Base-by-base conservation (phyloP, 2,329 filamentous ascomycete species). In the Penicillium nordicum region DNA sequence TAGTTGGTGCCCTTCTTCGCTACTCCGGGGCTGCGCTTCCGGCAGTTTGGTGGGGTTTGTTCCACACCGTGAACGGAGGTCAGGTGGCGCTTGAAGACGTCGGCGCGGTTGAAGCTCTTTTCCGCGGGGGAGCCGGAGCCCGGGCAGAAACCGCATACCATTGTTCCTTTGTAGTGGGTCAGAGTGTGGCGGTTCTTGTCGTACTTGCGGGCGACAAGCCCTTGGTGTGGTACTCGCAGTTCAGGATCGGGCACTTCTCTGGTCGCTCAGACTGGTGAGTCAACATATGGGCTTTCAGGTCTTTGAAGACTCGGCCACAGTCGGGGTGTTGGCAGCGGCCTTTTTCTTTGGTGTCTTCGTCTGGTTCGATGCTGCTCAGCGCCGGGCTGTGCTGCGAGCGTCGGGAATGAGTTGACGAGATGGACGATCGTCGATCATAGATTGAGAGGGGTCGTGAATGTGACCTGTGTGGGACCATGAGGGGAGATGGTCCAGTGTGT, bases 161-260 rank as follows among this genome's bases (percentile, higher is more conserved):
- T 96, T 47, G 90, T 96, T 40, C 92, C 92, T 78, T 96, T 96
- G 83, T 96, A 97, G 74, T 97, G 92, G 5, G 92, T 97, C 60
- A 96, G 76, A 5, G 92, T 96, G 74, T 97, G 92, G 43, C 92
- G 82, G 77, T 96, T 96, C 82, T 96, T 96, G 80, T 97, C 92
- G 72, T 97, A 97, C 76, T 96, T 96, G 66, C 92, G 84, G 11
- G 92, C 92, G 70, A 97, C n/a, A n/a, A 97, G 4, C 92, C 92
- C 76, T 96, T 96, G 69, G 84, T 79, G 78, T 96, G 88, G 76
- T 96, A 97, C 69, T 96, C 91, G 79, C 92, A 97, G 0, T 87
- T 94, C 56, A 88, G 81, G 64, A 96, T 96, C 1, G 92, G 92
- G 76, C 92, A 97, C 78, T 97, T 97, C 72, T 96, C 92, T 0